Evolutionary conservation across 169 alveolate genomes (phyloP), one percentile per base, ranked within the genome.

Genomic region (Cryptosporidium muris): DNA sequence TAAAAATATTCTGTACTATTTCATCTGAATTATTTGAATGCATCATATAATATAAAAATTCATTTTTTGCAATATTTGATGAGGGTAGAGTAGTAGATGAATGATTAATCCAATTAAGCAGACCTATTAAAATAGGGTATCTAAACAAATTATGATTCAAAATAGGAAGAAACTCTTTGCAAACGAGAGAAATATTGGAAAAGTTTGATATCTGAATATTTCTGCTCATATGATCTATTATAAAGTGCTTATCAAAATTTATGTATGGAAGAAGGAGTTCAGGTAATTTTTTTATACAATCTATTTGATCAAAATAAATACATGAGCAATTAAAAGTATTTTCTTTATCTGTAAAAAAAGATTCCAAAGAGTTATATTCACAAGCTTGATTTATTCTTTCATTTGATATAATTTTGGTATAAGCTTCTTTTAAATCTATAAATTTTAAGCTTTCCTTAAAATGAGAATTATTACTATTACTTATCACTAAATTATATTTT

Each of bases 161-260:
- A 58, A 56, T 47, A 11, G 66, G 66, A 14, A 74, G 34, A 60
- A 74, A 54, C 4, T 43, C 43, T 1, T 74, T 45, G 9, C 60
- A 58, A 36, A 74, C 54, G n/a, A 74, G 53, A 3, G 38, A 8
- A 11, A 54, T 12, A 40, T 40, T 60, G 1, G 85, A 74, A 48
- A 9, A 58, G 16, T 66, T 58, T 4, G 60, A 45, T n/a, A 60
- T 58, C 47, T 74, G 85, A n/a, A 74, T 58, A 40, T 74, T 74
- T 38, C 85, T 53, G 43, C 60, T 74, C 34, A 68, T 58, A 16
- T 58, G 53, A 43, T 43, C 54, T 47, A 58, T 58, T 12, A 74
- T 7, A 43, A 74, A 74, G 54, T 56, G 85, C 48, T 74, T 53
- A 40, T 74, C 85, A 36, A 74, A 74, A 49, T 74, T 68, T 9